phyloP scores from a whole-genome alignment of 2,329 filamentous ascomycete species.

The Fusarium poae region DNA sequence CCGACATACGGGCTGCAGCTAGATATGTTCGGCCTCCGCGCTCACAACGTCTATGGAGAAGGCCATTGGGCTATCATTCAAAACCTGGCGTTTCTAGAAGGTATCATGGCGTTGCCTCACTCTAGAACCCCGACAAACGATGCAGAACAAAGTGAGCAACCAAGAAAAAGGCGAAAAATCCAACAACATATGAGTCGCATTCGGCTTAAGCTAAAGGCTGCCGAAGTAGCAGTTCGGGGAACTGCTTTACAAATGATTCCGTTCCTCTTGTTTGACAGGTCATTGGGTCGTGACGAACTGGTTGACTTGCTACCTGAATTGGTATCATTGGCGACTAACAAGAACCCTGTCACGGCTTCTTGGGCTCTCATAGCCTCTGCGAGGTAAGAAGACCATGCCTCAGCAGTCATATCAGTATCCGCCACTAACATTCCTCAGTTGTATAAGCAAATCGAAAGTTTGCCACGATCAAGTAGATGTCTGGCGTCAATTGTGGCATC shows the following conservation, averaged over 20 bases:
- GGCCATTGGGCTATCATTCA: constrained; percentile 72
- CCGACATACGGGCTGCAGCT: constrained; percentile 61
- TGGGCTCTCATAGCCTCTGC: constrained; percentile 90
- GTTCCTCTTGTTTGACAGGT: constrained; percentile 65
- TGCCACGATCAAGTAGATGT: constrained; percentile 56
- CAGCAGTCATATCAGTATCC: constrained; percentile 10
- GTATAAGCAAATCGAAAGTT: constrained; percentile 44
- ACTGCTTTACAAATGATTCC: constrained; percentile 70
- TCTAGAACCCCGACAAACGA: constrained; percentile 43
- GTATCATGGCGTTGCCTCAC: constrained; percentile 55
- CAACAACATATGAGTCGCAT: constrained; percentile 60
- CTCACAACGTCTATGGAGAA: constrained; percentile 67
- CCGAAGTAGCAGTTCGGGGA: constrained; percentile 59
- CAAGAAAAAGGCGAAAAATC: constrained; percentile 66
- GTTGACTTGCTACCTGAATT: constrained; percentile 70
- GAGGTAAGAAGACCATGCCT: constrained; percentile 66
- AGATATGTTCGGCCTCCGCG: constrained; percentile 65
- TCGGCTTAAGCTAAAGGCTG: constrained; percentile 61
- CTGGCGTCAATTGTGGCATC: constrained; percentile 84
- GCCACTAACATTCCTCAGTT: constrained; percentile 51
- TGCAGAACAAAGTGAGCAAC: constrained; percentile 58
- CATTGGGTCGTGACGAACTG: constrained; percentile 65
- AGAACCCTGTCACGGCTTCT: constrained; percentile 73
- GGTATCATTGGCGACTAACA: constrained; percentile 72
- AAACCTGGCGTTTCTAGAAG: constrained; percentile 69